Conservation (phyloP, 129 eudicot species). For the Apium graveolens region DNA sequence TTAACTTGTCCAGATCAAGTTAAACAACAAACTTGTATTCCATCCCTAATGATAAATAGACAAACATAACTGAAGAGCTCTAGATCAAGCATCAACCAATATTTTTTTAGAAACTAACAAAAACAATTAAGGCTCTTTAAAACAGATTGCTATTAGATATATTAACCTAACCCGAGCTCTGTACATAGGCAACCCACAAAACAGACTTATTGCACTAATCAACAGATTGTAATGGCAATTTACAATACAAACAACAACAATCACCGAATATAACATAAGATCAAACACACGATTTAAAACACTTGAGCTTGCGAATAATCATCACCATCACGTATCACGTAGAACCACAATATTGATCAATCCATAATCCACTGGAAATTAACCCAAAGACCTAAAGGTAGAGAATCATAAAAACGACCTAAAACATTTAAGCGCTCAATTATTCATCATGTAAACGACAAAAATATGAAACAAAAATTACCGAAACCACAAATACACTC, state of each 20-base stretch:
- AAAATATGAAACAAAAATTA: background rate
- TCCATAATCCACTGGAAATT: too few relatives aligned
- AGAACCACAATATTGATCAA: too few relatives aligned
- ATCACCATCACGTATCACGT: background rate
- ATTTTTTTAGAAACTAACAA: too few relatives aligned
- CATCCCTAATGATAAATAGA: background rate
- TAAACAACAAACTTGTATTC: background rate
- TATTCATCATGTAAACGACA: background rate
- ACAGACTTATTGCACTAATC: background rate
- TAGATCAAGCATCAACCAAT: background rate
- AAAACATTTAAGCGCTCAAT: background rate
- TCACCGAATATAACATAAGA: background rate
- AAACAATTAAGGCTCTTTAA: background rate
- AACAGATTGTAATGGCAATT: background rate
- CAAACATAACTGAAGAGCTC: background rate
- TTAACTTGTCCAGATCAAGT: background rate
- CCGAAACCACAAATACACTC: background rate
- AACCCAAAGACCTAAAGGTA: too few relatives aligned
- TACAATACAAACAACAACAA: background rate
- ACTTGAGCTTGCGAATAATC: background rate
- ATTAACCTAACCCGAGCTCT: background rate
- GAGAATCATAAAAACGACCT: too few relatives aligned
- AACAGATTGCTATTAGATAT: background rate
- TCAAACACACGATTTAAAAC: background rate
- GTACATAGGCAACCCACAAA: background rate